phyloP scores from a whole-genome alignment of 768 basidiomycete genomes.

The Ephemerocybe angulata region DNA sequence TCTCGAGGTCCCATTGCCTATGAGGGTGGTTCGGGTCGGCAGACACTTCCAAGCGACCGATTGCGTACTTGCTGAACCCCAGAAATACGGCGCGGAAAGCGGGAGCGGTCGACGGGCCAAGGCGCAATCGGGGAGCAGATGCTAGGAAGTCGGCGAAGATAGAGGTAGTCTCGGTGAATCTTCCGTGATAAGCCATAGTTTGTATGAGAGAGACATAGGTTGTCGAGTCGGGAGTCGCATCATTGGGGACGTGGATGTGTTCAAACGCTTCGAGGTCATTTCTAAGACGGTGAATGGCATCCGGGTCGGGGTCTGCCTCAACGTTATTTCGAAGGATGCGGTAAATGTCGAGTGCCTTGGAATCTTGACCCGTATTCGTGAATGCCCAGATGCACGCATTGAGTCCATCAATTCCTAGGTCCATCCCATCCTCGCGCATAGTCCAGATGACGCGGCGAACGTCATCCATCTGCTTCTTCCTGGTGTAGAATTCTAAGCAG shows the following conservation, averaged over 20 bases:
- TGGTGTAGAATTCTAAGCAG: conserved; percentile 53
- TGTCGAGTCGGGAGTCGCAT: conserved; percentile 53
- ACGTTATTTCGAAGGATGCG: conserved; percentile 56
- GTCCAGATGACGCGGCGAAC: conserved; percentile 53
- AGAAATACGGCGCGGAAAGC: conserved; percentile 73
- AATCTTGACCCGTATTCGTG: conserved; percentile 46
- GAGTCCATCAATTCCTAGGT: conserved; percentile 60
- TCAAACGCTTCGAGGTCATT: conserved; percentile 41
- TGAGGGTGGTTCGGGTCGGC: conserved; percentile 2
- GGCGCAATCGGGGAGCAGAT: conserved; percentile 28
- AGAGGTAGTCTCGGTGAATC: conserved; percentile 58
- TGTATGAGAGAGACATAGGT: conserved; percentile 74
- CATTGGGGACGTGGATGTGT: conserved; percentile 38
- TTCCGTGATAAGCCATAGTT: conserved; percentile 64
- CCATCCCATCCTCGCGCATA: conserved; percentile 48
- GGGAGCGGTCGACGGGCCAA: conserved; percentile 37
- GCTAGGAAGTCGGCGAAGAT: conserved; percentile 33
- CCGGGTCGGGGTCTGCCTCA: conserved; percentile 32
- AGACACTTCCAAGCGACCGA: conserved; percentile 18
- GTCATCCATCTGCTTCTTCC: conserved; percentile 43
- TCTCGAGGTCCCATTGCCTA: conserved; percentile 51
- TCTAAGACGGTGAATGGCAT: conserved; percentile 32
- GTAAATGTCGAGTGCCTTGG: conserved; percentile 61
- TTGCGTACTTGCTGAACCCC: conserved; percentile 65
- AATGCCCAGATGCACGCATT: conserved; percentile 74